Base-by-base conservation (phyloP, 768 basidiomycete species). In the Leccinum sublutescens region DNA sequence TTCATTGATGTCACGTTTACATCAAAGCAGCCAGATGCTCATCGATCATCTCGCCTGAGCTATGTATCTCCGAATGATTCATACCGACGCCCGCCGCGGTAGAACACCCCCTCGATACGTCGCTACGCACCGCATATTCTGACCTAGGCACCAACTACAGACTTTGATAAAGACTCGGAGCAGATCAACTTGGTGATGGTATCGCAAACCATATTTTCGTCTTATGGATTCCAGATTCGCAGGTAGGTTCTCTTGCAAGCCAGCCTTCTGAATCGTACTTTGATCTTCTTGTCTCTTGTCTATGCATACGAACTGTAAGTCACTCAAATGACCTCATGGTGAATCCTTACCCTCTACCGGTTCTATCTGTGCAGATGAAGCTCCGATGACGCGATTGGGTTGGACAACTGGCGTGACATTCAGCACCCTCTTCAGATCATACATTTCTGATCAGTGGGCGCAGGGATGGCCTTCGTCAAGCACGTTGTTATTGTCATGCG, bases 281-380 rank as follows among this genome's bases (percentile, higher is more conserved):
- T 80, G 52, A 73, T 80, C 59, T 79, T 3, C 79, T 77, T 15
- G 74, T 76, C 11, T 76, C 0, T 74, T 59, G 72, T 80, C 53
- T 79, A 79, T 34, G 12, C 12, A 34, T 34, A 33, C 33, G 33
- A 33, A 33, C 33, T 33, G 33, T 33, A 34, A 34, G 12, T 34
- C 33, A 34, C 33, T 79, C 60, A 76, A 75, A 19, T 43, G 14
- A 17, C 36, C 19, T 55, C 34, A 31, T 1, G 5, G 21, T 33
- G n/a, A 21, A 19, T 5, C 47, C 59, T 65, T 34, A 63, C 10
- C 7, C 15, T 45, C 25, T 8, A 11, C 34, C 48, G 72, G 75
- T 52, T 50, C 61, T 36, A 73, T 73, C 33, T 79, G 78, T 58
- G 72, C 76, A 54, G 71, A 79, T 14, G 71, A 75, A 63, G 74